Conservation (phyloP, 495 filamentous ascomycete species). For the Penicillium ochrochloron region DNA sequence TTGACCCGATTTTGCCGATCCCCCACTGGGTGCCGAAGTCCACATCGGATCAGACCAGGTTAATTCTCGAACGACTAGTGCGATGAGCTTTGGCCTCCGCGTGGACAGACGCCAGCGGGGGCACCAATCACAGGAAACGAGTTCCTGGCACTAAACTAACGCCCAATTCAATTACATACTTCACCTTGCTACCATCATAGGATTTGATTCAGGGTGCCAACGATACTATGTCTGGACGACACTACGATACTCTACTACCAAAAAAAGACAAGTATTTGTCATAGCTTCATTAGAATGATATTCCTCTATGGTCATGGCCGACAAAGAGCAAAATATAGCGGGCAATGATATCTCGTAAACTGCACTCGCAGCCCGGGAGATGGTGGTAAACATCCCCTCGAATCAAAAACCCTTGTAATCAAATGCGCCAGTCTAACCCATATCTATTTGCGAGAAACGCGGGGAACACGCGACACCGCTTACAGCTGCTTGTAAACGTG, state of each 20-base stretch:
- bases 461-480: neutral
- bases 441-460: constrained; percentile 8
- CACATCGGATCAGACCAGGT: neutral
- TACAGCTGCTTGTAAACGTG: constrained; percentile 38
- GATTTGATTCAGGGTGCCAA: neutral
- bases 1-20: neutral
- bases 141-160: constrained; percentile 12
- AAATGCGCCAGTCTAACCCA: constrained; percentile 22
- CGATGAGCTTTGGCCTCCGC: constrained; percentile 21
- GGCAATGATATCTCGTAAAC: constrained; percentile 22
- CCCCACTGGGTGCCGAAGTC: constrained; percentile 3
- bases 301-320: constrained; percentile 22
- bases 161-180: neutral
- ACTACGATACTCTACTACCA: neutral
- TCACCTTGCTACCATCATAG: neutral
- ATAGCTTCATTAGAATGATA: constrained; percentile 38
- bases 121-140: constrained; percentile 16
- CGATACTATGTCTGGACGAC: neutral
- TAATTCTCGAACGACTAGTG: neutral
- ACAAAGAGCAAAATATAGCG: constrained; percentile 23
- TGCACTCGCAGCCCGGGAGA: constrained; percentile 1
- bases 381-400: neutral
- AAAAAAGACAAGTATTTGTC: constrained; percentile 14
- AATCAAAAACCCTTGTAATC: constrained; percentile 18
- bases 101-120: neutral